Evolutionary conservation across 164 flowering plant genomes (phyloP).

Genomic region (Macadamia tetraphylla): DNA sequence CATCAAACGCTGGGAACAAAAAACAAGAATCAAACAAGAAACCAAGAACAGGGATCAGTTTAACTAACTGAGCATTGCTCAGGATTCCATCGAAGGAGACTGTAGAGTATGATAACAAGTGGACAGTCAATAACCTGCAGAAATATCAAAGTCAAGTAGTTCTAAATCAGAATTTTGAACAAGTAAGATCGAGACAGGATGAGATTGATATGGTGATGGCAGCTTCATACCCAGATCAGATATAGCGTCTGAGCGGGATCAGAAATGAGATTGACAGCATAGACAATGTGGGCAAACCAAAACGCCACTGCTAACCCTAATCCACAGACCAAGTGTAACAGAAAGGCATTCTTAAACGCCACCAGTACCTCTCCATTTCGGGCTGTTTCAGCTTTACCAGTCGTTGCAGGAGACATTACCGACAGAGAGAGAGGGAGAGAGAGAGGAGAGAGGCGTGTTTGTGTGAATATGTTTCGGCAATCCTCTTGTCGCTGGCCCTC

Average conservation of each 20-base stretch:
- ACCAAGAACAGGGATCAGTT: neutral
- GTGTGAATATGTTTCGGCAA: no score
- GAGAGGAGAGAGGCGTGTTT: no score
- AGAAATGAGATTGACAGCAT: conserved; percentile 43
- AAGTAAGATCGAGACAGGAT: neutral
- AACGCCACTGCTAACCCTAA: conserved; percentile 33
- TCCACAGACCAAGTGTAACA: conserved; percentile 31
- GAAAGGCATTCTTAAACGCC: conserved; percentile 10
- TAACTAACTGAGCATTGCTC: conserved; percentile 49
- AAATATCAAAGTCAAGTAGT: neutral
- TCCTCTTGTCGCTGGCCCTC: no score
- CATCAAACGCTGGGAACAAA: neutral
- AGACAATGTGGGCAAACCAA: conserved; percentile 37
- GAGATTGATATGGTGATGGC: neutral
- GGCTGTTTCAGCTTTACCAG: no score
- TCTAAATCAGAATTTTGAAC: neutral
- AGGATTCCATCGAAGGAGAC: conserved; percentile 42
- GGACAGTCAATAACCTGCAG: conserved; percentile 42
- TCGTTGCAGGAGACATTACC: no score
- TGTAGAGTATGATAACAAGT: conserved; percentile 45
- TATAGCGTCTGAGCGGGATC: conserved; percentile 45
- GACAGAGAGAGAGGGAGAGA: no score
- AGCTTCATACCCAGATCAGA: conserved; percentile 43
- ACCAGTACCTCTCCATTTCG: conserved; percentile 2
- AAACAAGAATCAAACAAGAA: neutral